Evolutionary conservation across 176 grass and related monocot genomes (phyloP).

Genomic region (Triticum timopheevii): DNA sequence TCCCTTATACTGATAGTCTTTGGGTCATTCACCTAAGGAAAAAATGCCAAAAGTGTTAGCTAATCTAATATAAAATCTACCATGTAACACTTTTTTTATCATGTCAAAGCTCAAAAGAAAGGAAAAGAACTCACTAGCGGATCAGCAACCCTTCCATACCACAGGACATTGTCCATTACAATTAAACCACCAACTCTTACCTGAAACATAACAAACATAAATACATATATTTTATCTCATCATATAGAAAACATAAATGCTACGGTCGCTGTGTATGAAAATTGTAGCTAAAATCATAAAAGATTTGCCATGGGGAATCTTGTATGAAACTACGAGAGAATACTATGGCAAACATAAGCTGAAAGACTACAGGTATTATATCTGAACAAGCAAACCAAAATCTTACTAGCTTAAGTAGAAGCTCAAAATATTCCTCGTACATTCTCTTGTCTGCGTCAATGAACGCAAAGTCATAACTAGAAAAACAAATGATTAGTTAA

Average conservation of each 20-base stretch:
- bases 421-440: slow-evolving; percentile 87
- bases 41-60: slow-evolving; percentile 7
- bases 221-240: not conserved
- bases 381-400: not conserved
- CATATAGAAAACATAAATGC: not conserved
- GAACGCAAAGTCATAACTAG: slow-evolving; percentile 97
- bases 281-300: slow-evolving; percentile 1
- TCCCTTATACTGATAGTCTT: slow-evolving; percentile 89
- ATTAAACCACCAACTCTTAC: slow-evolving; percentile 88
- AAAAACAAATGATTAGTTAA: slow-evolving; percentile 21
- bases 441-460: slow-evolving; percentile 93
- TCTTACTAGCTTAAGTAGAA: slow-evolving; percentile 87
- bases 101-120: not conserved
- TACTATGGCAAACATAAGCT: not conserved
- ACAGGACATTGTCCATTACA: slow-evolving; percentile 96
- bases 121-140: slow-evolving; percentile 43
- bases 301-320: not conserved
- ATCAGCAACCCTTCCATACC: slow-evolving; percentile 93
- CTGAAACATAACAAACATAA: slow-evolving; percentile 34
- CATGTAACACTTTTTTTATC: not conserved
- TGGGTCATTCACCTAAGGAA: slow-evolving; percentile 67
- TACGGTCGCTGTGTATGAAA: not conserved
- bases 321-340: not conserved
- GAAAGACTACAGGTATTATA: not conserved
- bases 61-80: not conserved